Percentiles rank a stretch among this genome's conserved stretches.
Conservation (phyloP, 2,329 filamentous ascomycete genomes). For the Xenosphaeropsis pyriputrescens region DNA sequence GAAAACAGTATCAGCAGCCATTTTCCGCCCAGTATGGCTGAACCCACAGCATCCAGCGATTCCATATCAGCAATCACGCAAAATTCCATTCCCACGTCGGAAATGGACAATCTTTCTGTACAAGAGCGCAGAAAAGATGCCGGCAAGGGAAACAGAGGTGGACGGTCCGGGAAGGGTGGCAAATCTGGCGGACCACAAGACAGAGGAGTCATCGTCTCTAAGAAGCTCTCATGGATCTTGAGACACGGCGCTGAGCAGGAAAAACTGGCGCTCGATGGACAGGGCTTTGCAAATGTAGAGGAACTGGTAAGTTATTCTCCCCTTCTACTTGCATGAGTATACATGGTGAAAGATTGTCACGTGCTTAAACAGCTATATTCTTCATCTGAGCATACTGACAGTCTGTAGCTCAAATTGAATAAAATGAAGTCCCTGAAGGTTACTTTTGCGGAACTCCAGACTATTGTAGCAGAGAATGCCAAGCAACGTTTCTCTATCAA, state of each 20-base stretch:
- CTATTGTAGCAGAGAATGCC: conserved; percentile 59
- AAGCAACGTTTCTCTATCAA: conserved; percentile 86
- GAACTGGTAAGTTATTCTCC: conserved; percentile 34
- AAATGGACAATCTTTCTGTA: too few relatives aligned
- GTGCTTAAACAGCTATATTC: not conserved
- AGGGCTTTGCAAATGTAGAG: conserved; percentile 43
- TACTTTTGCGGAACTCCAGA: conserved; percentile 59
- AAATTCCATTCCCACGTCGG: too few relatives aligned
- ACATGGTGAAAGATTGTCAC: too few relatives aligned
- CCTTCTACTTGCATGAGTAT: conserved; percentile 1
- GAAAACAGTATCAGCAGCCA: too few relatives aligned
- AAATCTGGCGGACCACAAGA: conserved; percentile 4
- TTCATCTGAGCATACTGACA: conserved; percentile 2
- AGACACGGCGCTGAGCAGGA: conserved; percentile 27
- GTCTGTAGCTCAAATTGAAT: conserved; percentile 17
- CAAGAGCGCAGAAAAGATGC: not conserved
- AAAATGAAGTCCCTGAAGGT: conserved; percentile 51
- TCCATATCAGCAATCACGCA: too few relatives aligned
- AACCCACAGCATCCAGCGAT: too few relatives aligned
- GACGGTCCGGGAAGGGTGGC: conserved; percentile 3
- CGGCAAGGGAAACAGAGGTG: not conserved
- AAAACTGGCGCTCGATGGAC: conserved; percentile 39
- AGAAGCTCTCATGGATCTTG: conserved; percentile 18
- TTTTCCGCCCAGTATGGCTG: too few relatives aligned
- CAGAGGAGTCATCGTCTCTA: conserved; percentile 16